Base-by-base conservation (phyloP, 2,329 filamentous ascomycete species). In the Pyrenochaeta sp. region DNA sequence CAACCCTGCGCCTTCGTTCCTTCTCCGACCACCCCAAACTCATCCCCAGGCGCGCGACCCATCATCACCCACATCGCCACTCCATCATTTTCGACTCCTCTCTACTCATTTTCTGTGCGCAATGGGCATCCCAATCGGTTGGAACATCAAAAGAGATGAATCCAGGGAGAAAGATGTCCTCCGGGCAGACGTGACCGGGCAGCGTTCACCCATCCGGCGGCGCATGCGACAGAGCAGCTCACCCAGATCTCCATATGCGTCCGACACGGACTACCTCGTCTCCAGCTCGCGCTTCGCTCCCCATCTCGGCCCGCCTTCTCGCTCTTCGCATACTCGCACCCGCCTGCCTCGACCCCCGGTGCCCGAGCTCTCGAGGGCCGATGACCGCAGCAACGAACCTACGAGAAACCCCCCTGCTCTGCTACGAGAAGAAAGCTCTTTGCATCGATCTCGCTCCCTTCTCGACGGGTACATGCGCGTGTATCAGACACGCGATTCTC, bases 171-270 rank as follows among this genome's bases (percentile, higher is more conserved):
- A 73, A 40, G 69, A 73, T 44, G 65, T 73, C 39, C 63, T 73
- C 51, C 83, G 82, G 64, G 67, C 64, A 51, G 82, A 85, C 59
- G 67, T 75, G 24, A 77, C 77, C 44, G 80, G 80, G 32, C 64
- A 74, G 41, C 80, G 82, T 61, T 84, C 81, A 26, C 69, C 80
- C 28, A 85, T 86, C 59, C 79, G 83, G 48, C 79, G 83, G 45
- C 75, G 77, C 53, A 55, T 55, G 29, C 60, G 64, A 30, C 49
- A 53, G 21, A 55, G 52, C 42, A 54, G 55, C 53, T 58, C 60
- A 18, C 54, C 61, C 24, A 41, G 43, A 51, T 54, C 40, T 39
- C 55, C 23, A 27, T 50, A 35, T 37, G 46, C 52, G 21, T 55
- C 55, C 35, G 59, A 52, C 35, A 45, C 41, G 15, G 52, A 52